Conservation (phyloP, 257 asterid species). For the Knoxia roxburghii region DNA sequence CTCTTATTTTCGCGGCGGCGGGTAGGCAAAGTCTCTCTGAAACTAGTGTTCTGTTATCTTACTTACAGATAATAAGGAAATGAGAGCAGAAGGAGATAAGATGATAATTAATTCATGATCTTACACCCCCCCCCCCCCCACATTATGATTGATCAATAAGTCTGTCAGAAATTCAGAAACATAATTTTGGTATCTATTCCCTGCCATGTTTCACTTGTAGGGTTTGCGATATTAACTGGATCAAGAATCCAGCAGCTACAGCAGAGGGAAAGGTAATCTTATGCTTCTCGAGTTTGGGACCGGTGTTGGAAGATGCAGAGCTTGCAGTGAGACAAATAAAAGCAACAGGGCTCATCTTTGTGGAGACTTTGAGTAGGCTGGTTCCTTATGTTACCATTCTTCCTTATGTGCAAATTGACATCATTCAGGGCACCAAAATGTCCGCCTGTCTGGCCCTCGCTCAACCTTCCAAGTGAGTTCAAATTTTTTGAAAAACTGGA, state of each 20-base stretch:
- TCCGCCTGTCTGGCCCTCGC: conserved; percentile 11
- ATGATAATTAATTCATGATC: too few relatives aligned
- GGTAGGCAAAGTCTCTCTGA: background rate
- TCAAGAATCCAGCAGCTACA: background rate
- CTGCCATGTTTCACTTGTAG: background rate
- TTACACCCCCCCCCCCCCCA: too few relatives aligned
- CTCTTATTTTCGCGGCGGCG: background rate
- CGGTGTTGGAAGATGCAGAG: background rate
- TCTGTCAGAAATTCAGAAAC: too few relatives aligned
- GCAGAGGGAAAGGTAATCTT: conserved; percentile 1
- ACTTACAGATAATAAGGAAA: background rate
- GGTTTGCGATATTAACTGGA: background rate
- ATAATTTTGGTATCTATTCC: too few relatives aligned
- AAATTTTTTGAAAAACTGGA: background rate
- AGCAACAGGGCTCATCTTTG: conserved; percentile 31
- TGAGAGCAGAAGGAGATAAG: too few relatives aligned
- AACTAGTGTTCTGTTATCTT: background rate
- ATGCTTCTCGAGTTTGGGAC: conserved; percentile 11
- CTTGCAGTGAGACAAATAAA: background rate
- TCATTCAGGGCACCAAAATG: conserved; percentile 41
- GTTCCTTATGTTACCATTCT: conserved; percentile 37
- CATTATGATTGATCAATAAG: too few relatives aligned
- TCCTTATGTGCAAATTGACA: conserved; percentile 43
- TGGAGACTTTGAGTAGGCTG: conserved; percentile 42
- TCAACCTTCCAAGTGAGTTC: conserved; percentile 20